phyloP scores from a whole-genome alignment of 495 filamentous ascomycete genomes.

The Articulospora tetracladia region DNA sequence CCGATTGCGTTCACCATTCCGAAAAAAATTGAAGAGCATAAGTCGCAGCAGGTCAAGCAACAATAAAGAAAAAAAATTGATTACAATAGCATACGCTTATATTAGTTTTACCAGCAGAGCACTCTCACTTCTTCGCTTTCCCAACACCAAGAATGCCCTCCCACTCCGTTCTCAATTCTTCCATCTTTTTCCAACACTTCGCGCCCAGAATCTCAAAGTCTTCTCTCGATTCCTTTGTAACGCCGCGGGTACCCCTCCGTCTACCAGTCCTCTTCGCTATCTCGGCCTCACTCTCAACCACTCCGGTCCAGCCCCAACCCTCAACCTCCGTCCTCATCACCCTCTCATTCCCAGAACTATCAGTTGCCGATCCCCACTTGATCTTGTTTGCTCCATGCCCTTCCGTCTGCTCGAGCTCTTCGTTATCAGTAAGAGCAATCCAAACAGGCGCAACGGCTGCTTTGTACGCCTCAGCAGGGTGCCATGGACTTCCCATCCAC shows the following conservation, averaged over 20 bases:
- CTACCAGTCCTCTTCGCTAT: slow-evolving; percentile 51
- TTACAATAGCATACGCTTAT: too few relatives aligned
- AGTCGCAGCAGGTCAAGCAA: too few relatives aligned
- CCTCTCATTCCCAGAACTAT: slow-evolving; percentile 51
- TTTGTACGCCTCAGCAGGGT: slow-evolving; percentile 69
- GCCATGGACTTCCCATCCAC: slow-evolving; percentile 84
- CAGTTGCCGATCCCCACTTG: slow-evolving; percentile 82
- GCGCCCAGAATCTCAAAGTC: slow-evolving; percentile 74
- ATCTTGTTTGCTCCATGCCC: slow-evolving; percentile 36
- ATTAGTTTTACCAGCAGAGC: background rate
- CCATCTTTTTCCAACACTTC: slow-evolving; percentile 78
- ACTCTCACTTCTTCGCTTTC: background rate
- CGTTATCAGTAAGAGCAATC: slow-evolving; percentile 68
- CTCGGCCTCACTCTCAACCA: slow-evolving; percentile 52
- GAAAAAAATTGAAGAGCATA: too few relatives aligned
- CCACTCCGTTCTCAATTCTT: slow-evolving; percentile 76
- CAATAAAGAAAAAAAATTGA: too few relatives aligned
- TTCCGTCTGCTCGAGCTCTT: slow-evolving; percentile 59
- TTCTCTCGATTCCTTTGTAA: slow-evolving; percentile 60
- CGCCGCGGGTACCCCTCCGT: slow-evolving; percentile 49
- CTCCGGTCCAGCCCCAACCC: slow-evolving; percentile 80
- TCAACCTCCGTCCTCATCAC: slow-evolving; percentile 73
- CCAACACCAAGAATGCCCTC: slow-evolving; percentile 45
- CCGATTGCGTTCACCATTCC: too few relatives aligned
- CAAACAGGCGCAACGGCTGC: slow-evolving; percentile 74